Percentiles rank a stretch among this genome's conserved stretches.
These are phyloP conservation scores for Ottelia alismoides DNA, from an alignment of 106 monocot genomes.

Conservation along the genomic window DNA sequence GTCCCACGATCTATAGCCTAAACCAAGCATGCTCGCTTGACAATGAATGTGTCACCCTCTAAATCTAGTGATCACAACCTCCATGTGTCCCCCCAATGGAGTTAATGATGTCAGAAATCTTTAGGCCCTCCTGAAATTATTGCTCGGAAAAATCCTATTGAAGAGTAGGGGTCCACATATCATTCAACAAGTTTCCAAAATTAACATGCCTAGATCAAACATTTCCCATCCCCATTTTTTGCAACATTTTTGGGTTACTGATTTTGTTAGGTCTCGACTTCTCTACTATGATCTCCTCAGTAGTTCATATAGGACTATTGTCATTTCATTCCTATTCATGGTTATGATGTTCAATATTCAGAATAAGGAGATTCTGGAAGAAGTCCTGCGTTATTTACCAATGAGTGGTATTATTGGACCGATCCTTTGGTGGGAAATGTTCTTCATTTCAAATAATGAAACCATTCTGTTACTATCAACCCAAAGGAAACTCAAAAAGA, in stretches of 20 bases:
- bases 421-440: background rate
- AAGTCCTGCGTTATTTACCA: background rate
- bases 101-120: no score
- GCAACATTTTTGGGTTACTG: background rate
- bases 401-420: background rate
- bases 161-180: no score
- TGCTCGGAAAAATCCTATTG: no score
- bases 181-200: no score
- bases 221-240: background rate
- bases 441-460: background rate
- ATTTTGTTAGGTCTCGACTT: background rate
- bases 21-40: no score
- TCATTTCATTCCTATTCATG: background rate
- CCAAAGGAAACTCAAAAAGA: no score
- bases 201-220: no score
- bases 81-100: no score
- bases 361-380: background rate
- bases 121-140: no score
- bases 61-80: no score
- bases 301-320: constrained; percentile 1
- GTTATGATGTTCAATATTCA: constrained; percentile 1
- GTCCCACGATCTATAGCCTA: no score
- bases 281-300: background rate
- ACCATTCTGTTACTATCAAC: background rate
- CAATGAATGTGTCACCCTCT: no score